Conservation (phyloP, 179 eudicot genomes). For the Gypsophila paniculata region DNA sequence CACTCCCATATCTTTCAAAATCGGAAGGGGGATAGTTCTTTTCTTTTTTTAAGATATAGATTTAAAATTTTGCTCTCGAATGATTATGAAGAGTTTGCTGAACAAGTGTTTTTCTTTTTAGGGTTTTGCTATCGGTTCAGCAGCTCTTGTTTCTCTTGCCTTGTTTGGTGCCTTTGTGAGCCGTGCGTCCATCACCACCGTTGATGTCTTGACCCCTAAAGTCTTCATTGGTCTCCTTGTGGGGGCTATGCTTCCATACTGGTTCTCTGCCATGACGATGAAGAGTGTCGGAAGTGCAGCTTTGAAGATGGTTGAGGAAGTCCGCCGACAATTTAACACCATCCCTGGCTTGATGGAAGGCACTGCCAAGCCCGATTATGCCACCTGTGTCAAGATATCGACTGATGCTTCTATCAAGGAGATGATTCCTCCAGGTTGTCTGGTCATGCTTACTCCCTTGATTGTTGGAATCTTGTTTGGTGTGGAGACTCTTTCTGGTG, state of each 20-base stretch:
- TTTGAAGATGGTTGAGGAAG: constrained; percentile 88
- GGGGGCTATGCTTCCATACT: constrained; percentile 93
- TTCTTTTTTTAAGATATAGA: not conserved
- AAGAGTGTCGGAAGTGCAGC: constrained; percentile 92
- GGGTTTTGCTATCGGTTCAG: constrained; percentile 94
- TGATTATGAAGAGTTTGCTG: not conserved
- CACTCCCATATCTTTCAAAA: too few species aligned
- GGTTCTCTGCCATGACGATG: constrained; percentile 98
- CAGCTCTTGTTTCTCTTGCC: constrained; percentile 89
- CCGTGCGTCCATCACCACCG: constrained; percentile 66
- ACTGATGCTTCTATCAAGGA: constrained; percentile 87
- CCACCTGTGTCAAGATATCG: constrained; percentile 83
- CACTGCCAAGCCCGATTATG: constrained; percentile 72
- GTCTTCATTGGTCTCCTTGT: constrained; percentile 80
- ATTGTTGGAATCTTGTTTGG: constrained; percentile 87
- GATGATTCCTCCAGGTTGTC: constrained; percentile 90
- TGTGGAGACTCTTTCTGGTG: constrained; percentile 87
- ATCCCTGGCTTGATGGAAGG: constrained; percentile 92
- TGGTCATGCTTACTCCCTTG: constrained; percentile 88
- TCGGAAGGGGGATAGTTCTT: too few species aligned
- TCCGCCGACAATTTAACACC: constrained; percentile 79
- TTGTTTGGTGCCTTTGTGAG: constrained; percentile 90
- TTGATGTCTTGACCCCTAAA: constrained; percentile 80
- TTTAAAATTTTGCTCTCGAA: not conserved
- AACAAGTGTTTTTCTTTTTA: constrained; percentile 21